Evolutionary conservation across 2,329 filamentous ascomycete genomes (phyloP), one percentile per base, ranked within the genome.

Genomic region (Byssoonygena ceratinophila): DNA sequence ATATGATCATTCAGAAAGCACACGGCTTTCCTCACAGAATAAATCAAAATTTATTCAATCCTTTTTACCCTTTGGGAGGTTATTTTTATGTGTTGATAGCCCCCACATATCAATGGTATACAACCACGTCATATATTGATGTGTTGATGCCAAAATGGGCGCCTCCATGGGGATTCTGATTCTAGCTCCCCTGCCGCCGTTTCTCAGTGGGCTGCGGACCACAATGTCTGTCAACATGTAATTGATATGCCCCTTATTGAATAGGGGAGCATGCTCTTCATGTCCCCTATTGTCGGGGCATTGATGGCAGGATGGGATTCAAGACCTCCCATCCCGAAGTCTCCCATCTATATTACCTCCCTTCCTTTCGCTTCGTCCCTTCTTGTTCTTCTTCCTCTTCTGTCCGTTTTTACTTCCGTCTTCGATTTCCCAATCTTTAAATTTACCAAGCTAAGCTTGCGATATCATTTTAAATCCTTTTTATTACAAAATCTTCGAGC

Each of bases 221-320:
- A 11, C 36, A 18, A n/a, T 2, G 9, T 12, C 18, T 16, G 22
- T 11, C 23, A 14, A 9, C 4, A n/a, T 49, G 22, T 51, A 51
- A 16, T 18, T 6, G 31, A 3, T 45, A 51, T 45, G 37, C 7
- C 12, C 3, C 18, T 25, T 29, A 44, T 34, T 49, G 32, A 53
- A 29, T 37, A 37, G 27, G 46, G 29, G 25, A 14, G 50, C 46
- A 52, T 22, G 31, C 9, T 34, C 34, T 45, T 46, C 59, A 59
- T 74, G 71, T 58, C 74, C 72, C 1, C 66, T 76, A 16, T 47
- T 34, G 27, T 14, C 36, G 20, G 12, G 2, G 18, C 9, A 22
- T 50, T 36, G 37, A 40, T 22, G 23, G 27, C 7, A 52, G 4
- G 29, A 22, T 34, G 25, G 23, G 18, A 27, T 6, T 16, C 12